phyloP scores from a whole-genome alignment of 805 yeast species.

The Zygosaccharomyces bailii region DNA sequence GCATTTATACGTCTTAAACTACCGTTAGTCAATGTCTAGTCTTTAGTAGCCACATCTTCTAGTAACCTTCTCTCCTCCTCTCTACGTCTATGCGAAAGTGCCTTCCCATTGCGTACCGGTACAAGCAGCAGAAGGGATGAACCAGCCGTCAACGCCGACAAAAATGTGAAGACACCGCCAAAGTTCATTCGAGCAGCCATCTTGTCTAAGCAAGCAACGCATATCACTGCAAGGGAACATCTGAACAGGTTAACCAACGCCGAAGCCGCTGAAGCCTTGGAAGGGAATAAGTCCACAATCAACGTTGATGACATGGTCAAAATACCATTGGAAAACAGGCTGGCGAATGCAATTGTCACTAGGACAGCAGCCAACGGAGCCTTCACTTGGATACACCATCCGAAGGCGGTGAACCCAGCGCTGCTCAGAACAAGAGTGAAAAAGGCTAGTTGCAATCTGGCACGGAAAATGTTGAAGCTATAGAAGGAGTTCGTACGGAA shows the following conservation, averaged over 20 bases:
- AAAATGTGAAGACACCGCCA: slow-evolving; percentile 78
- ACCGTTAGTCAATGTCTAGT: background rate
- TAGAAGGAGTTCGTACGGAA: slow-evolving; percentile 28
- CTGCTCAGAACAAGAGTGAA: slow-evolving; percentile 43
- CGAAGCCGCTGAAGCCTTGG: slow-evolving; percentile 66
- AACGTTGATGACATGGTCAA: slow-evolving; percentile 60
- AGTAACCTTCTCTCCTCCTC: slow-evolving; percentile 10
- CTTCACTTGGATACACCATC: slow-evolving; percentile 63
- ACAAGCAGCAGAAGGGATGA: slow-evolving; percentile 27
- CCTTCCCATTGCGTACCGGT: slow-evolving; percentile 35
- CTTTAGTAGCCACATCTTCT: background rate
- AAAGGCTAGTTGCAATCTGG: slow-evolving; percentile 48
- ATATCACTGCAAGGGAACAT: slow-evolving; percentile 66
- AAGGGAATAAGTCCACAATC: slow-evolving; percentile 70
- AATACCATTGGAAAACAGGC: slow-evolving; percentile 57
- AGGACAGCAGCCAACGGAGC: slow-evolving; percentile 53
- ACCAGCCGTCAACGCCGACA: slow-evolving; percentile 48
- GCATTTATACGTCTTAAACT: background rate
- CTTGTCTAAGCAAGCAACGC: slow-evolving; percentile 59
- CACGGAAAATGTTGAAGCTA: slow-evolving; percentile 52
- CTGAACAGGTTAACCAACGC: slow-evolving; percentile 70
- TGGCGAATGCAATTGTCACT: slow-evolving; percentile 54
- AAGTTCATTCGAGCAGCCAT: slow-evolving; percentile 57
- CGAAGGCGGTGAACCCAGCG: slow-evolving; percentile 49
- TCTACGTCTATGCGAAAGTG: slow-evolving; percentile 28